Evolutionary conservation across 257 asterid genomes (phyloP), one percentile per base, ranked within the genome.

Genomic region (Ilex aquifolium): DNA sequence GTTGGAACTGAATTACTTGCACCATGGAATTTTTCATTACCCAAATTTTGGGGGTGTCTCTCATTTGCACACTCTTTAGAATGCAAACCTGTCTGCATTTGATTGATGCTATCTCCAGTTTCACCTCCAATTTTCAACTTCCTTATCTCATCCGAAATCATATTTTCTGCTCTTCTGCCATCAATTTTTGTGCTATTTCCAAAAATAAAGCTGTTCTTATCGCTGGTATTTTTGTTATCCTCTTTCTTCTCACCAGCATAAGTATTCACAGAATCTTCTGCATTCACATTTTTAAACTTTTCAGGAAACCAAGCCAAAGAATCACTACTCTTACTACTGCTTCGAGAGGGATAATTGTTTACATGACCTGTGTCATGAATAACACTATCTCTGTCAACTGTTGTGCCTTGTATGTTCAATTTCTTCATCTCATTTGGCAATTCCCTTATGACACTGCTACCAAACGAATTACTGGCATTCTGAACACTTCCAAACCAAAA

Each of bases 401-500:
- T 73, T 57, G 11, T 29, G 32, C 76, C 87, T 62, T 72, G 68
- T 65, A 92, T 66, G 66, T 83, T 77, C 87, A 92, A 66, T 59
- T 80, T 87, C 78, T 64, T 69, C 87, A 87, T 77, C 82, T 81
- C 86, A 56, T 51, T 76, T 6, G 67, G 77, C 59, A 88, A 85
- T 17, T 81, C 79, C 44, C 15, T 51, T 36, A 68, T 81, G 67
- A 60, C 60, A 57, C 57, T 68, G 36, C 61, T 72, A 61, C 75
- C 65, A 51, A 66, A 59, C 13, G 32, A 65, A 62, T 61, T 63
- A 61, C 69, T 58, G 40, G 57, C 63, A 54, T 44, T 68, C 13
- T 27, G 65, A 51, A 64, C 62, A 36, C 57, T 57, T 8, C 14
- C 40, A 5, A 46, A 66, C 57, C 54, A 12, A 46, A 36, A 31